Percentiles rank a stretch among this genome's conserved stretches.
Evolutionary conservation across 1,284 basidiomycete species (phyloP).

Genomic region (Naganishia sp.): DNA sequence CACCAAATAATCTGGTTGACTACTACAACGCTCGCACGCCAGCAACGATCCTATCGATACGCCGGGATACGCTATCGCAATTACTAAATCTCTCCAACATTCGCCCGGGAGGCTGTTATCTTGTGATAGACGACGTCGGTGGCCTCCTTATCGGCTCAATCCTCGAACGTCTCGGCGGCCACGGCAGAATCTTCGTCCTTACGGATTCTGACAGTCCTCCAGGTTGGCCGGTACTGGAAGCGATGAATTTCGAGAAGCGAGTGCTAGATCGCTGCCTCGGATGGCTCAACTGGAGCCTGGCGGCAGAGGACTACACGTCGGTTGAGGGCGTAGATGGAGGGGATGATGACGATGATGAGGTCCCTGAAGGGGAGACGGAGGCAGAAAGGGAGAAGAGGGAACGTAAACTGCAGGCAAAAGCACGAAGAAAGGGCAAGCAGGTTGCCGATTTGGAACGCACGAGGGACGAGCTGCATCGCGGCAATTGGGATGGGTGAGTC

Average conservation of each 20-base stretch:
- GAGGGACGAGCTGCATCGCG: slow-evolving; percentile 78
- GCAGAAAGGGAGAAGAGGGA: slow-evolving; percentile 28
- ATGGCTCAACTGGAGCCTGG: slow-evolving; percentile 88
- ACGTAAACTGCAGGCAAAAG: slow-evolving; percentile 24
- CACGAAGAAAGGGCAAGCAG: slow-evolving; percentile 43
- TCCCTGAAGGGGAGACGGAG: slow-evolving; percentile 22
- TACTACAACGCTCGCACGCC: slow-evolving; percentile 72
- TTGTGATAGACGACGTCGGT: slow-evolving; percentile 90
- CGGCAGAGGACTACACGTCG: slow-evolving; percentile 65
- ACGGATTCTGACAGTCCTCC: slow-evolving; percentile 92
- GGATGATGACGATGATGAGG: slow-evolving; percentile 34
- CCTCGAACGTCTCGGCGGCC: slow-evolving; percentile 80
- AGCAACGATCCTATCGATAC: slow-evolving; percentile 76
- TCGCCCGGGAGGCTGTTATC: slow-evolving; percentile 78
- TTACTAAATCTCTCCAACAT: slow-evolving; percentile 81
- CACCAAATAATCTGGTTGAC: slow-evolving; percentile 80
- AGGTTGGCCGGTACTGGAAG: slow-evolving; percentile 77
- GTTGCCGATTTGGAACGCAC: slow-evolving; percentile 60
- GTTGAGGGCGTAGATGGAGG: slow-evolving; percentile 43
- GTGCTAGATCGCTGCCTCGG: slow-evolving; percentile 62
- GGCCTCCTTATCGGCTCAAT: slow-evolving; percentile 84
- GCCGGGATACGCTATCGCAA: slow-evolving; percentile 85
- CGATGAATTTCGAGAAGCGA: slow-evolving; percentile 81
- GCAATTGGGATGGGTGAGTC: slow-evolving; percentile 80
- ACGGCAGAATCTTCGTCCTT: slow-evolving; percentile 79